Percentiles rank a stretch among this genome's conserved stretches.
These are phyloP conservation scores for Aspergillus sp. DNA, from an alignment of 2,329 filamentous ascomycete species.

Conservation along the genomic window DNA sequence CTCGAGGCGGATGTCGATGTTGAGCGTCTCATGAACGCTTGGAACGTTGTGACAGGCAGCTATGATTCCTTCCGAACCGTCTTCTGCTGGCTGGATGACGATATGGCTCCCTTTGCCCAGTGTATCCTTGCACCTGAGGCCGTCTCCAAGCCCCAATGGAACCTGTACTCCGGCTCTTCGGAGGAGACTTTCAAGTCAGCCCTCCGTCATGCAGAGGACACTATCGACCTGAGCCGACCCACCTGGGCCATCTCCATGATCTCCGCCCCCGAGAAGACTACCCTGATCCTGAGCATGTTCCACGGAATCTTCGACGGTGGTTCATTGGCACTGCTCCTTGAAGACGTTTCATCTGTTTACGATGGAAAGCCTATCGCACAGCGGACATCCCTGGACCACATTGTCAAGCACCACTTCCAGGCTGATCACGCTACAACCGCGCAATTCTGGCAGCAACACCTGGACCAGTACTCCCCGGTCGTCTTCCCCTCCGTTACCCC, in stretches of 20 bases:
- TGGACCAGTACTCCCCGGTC: conserved; percentile 14
- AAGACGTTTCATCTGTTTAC: conserved; percentile 24
- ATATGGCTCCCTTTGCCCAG: conserved; percentile 31
- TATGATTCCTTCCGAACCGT: conserved; percentile 30
- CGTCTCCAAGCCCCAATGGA: conserved; percentile 8
- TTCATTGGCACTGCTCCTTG: conserved; percentile 28
- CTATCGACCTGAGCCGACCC: conserved; percentile 11
- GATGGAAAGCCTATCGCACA: conserved; percentile 1
- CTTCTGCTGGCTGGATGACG: conserved; percentile 29
- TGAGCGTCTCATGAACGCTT: conserved; percentile 17
- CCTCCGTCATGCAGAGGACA: conserved; percentile 13
- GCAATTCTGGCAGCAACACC: conserved; percentile 16
- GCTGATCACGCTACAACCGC: conserved; percentile 13
- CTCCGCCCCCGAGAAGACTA: neutral
- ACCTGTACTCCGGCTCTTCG: conserved; percentile 9
- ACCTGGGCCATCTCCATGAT: conserved; percentile 22
- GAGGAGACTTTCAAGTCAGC: conserved; percentile 15
- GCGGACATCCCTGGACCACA: conserved; percentile 19
- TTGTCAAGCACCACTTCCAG: conserved; percentile 21
- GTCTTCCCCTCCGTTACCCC: conserved; percentile 20
- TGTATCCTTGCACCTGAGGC: conserved; percentile 19
- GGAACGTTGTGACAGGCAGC: conserved; percentile 16
- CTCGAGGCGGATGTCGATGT: conserved; percentile 18
- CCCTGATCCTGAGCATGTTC: conserved; percentile 29
- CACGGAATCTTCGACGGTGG: conserved; percentile 36